These are phyloP conservation scores for Colletotrichum shisoi DNA, from an alignment of 2,329 filamentous ascomycete genomes.

Conservation along the genomic window DNA sequence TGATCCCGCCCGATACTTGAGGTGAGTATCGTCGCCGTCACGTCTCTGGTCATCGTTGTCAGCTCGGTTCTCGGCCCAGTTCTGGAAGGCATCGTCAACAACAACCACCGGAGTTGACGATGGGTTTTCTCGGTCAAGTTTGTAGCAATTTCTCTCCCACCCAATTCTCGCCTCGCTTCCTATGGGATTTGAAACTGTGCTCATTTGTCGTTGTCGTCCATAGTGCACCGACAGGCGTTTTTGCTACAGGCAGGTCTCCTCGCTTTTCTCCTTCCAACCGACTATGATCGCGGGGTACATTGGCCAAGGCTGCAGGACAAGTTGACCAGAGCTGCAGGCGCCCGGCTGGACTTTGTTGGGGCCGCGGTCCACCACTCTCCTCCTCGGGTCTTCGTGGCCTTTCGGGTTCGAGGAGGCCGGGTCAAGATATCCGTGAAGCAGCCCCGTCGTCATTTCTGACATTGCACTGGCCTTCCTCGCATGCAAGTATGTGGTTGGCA, in stretches of 20 bases:
- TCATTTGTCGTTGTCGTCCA: background rate
- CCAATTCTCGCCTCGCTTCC: background rate
- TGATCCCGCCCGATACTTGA: conserved; percentile 49
- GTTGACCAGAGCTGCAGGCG: conserved; percentile 37
- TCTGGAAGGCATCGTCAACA: conserved; percentile 53
- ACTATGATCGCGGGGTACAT: conserved; percentile 39
- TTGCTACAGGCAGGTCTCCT: conserved; percentile 43
- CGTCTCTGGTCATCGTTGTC: conserved; percentile 52
- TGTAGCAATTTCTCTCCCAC: conserved; percentile 30
- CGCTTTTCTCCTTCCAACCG: conserved; percentile 44
- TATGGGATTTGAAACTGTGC: background rate
- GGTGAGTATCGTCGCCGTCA: conserved; percentile 46
- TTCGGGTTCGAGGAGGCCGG: conserved; percentile 55
- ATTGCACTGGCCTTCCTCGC: conserved; percentile 43
- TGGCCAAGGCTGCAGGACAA: conserved; percentile 37
- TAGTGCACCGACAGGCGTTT: conserved; percentile 46
- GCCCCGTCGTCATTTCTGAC: conserved; percentile 49
- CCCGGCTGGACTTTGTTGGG: conserved; percentile 40
- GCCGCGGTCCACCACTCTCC: conserved; percentile 49
- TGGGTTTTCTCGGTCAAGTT: conserved; percentile 60
- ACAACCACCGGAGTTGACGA: conserved; percentile 52
- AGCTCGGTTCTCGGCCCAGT: conserved; percentile 55
- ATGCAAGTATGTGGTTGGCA: conserved; percentile 46
- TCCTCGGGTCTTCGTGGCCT: conserved; percentile 57
- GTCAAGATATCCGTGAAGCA: conserved; percentile 53